Base-by-base conservation (phyloP, 2,329 filamentous ascomycete genomes). In the Fusarium burgessii region DNA sequence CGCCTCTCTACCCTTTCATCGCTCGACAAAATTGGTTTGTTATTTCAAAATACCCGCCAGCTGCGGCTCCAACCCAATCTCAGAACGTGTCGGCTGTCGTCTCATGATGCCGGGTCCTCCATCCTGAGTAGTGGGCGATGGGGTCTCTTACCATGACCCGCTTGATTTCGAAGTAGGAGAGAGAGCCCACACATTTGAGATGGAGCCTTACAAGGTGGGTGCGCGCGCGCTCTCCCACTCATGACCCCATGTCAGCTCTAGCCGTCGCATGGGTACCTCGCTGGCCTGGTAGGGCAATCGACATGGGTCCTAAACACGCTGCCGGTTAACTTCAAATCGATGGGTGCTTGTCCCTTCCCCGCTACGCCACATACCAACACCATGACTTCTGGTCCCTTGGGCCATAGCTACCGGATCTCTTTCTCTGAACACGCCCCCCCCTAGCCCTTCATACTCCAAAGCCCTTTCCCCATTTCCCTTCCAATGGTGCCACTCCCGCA, bases 351-450 rank as follows among this genome's bases (percentile, higher is more conserved):
- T 70, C 72, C 65, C 41, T 70, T 72, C 70, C 73, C 75, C 75
- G 71, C 78, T 77, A 79, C 76, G 75, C 75, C 73, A 72, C 74
- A 75, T 63, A 60, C 69, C 72, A 74, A 73, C 74, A 68, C 74
- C 66, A 57, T 75, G 66, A 52, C 72, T 68, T 68, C 49, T 62
- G 71, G 71, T 73, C 70, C 74, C 71, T 72, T 75, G 72, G 67
- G 60, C 64, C 58, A 70, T 76, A 64, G 64, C 68, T 68, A 66
- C 69, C 57, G 65, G 67, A 72, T 74, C 70, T 74, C 49, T 62
- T 40, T 38, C 46, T 66, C 35, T 41, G 46, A 60, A 63, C 64
- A 58, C 67, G 38, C 66, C 70, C 72, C 58, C 58, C 71, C 70
- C 61, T 56, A 36, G 47, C 49, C 66, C 63, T 71, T 66, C 66